These are phyloP conservation scores for Solanum gracilifrons DNA, from an alignment of 257 asterid genomes.

Conservation along the genomic window DNA sequence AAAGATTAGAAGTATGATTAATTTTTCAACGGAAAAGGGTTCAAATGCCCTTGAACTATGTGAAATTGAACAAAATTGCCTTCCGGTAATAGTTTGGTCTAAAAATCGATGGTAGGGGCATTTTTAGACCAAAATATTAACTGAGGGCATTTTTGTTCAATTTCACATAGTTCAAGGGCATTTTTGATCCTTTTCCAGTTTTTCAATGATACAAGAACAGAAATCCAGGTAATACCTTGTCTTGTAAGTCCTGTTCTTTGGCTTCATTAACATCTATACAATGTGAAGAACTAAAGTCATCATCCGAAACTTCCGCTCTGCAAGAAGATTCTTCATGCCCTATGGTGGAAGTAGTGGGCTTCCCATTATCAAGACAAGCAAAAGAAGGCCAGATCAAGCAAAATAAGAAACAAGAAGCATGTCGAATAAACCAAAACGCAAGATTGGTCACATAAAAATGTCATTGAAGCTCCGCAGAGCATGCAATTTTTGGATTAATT, in stretches of 20 bases:
- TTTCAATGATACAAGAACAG: not conserved
- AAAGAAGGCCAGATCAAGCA: not conserved
- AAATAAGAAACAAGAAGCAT: not conserved
- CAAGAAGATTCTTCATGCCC: constrained; percentile 9
- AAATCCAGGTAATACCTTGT: constrained; percentile 5
- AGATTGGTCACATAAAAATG: not conserved
- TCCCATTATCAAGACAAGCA: not conserved
- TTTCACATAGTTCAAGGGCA: not conserved
- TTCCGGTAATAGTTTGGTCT: not conserved
- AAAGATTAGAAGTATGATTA: not conserved
- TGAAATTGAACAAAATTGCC: not conserved
- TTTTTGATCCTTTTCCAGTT: not conserved
- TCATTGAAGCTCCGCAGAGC: not conserved
- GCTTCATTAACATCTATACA: constrained; percentile 2
- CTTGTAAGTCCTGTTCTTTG: not conserved
- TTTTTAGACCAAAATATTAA: not conserved
- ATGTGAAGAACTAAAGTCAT: constrained; percentile 10
- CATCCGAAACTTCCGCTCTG: constrained; percentile 3
- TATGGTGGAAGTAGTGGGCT: constrained; percentile 2
- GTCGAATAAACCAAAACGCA: not conserved
- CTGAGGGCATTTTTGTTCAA: not conserved
- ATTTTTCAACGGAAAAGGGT: not conserved
- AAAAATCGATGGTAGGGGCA: not conserved
- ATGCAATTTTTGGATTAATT: not conserved
- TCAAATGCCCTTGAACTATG: not conserved